phyloP scores from a whole-genome alignment of 2,329 filamentous ascomycete species.

The Nigrospora oryzae region DNA sequence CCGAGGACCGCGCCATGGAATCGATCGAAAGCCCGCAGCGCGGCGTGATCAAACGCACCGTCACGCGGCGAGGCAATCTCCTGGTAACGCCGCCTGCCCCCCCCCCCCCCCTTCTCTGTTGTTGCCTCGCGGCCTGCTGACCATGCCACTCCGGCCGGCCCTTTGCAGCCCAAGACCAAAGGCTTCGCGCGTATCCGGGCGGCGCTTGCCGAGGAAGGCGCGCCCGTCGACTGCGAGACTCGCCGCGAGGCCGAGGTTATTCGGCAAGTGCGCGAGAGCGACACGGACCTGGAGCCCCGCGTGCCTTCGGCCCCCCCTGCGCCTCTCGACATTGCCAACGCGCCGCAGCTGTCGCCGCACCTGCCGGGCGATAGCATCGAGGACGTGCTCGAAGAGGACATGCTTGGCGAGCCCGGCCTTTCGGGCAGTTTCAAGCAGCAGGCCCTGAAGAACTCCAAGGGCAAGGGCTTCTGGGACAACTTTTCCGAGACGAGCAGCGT shows the following conservation, averaged over 20 bases:
- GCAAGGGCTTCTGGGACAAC: constrained; percentile 67
- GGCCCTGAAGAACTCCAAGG: constrained; percentile 61
- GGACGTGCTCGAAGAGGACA: constrained; percentile 55
- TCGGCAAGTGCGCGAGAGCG: constrained; percentile 86
- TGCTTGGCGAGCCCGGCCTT: constrained; percentile 49
- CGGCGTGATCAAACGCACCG: constrained; percentile 72
- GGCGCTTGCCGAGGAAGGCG: constrained; percentile 77
- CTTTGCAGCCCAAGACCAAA: constrained; percentile 81
- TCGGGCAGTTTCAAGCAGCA: constrained; percentile 70
- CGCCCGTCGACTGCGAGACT: constrained; percentile 81
- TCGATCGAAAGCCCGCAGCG: constrained; percentile 46
- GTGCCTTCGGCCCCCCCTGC: constrained; percentile 24
- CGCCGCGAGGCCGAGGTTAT: constrained; percentile 92
- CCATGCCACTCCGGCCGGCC: not conserved
- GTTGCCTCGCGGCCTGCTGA: constrained; percentile 9
- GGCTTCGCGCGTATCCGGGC: constrained; percentile 90
- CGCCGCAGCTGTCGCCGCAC: constrained; percentile 61
- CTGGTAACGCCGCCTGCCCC: constrained; percentile 57
- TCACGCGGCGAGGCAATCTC: constrained; percentile 82
- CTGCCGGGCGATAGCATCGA: constrained; percentile 56
- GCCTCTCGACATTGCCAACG: constrained; percentile 36
- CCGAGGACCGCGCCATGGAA: constrained; percentile 56
- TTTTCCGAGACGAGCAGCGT: constrained; percentile 61
- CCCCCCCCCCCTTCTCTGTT: not conserved
- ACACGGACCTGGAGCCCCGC: constrained; percentile 51